Evolutionary conservation across 1,284 basidiomycete species (phyloP).

Genomic region (Naganishia sp.): DNA sequence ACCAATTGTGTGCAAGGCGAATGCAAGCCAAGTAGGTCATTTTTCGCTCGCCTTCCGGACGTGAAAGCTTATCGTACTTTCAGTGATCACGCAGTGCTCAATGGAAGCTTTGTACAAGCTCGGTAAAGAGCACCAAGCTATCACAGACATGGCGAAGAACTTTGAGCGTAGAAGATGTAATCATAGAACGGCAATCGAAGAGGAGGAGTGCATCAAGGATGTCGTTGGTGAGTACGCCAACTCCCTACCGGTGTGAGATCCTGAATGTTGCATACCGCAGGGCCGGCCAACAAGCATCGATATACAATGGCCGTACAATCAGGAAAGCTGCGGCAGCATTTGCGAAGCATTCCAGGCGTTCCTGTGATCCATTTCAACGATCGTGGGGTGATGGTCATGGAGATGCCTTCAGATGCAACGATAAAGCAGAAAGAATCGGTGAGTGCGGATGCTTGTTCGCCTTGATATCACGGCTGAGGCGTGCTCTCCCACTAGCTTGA

Average conservation of each 20-base stretch:
- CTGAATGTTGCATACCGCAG: constrained; percentile 6
- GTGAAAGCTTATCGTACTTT: constrained; percentile 18
- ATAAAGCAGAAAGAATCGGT: constrained; percentile 67
- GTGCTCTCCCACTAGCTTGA: constrained; percentile 34
- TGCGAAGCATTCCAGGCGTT: constrained; percentile 73
- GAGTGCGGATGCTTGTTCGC: constrained; percentile 41
- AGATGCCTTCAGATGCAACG: constrained; percentile 78
- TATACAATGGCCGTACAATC: constrained; percentile 84
- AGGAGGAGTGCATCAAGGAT: constrained; percentile 77
- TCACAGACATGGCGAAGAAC: constrained; percentile 82
- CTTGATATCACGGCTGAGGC: constrained; percentile 6
- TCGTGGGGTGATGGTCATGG: constrained; percentile 86
- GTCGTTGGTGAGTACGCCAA: constrained; percentile 68
- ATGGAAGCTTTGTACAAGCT: constrained; percentile 85
- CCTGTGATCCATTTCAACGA: constrained; percentile 82
- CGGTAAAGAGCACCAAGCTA: constrained; percentile 67
- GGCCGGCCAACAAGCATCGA: constrained; percentile 83
- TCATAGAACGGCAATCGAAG: constrained; percentile 76
- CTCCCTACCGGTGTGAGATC: background rate
- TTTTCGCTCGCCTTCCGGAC: too few species aligned
- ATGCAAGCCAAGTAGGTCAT: constrained; percentile 78
- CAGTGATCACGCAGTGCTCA: constrained; percentile 96
- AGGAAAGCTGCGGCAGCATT: constrained; percentile 63
- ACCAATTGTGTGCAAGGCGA: constrained; percentile 73
- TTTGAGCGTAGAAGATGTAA: constrained; percentile 95